These are phyloP conservation scores for Penicillium concentricum DNA, from an alignment of 2,329 filamentous ascomycete genomes.

Conservation along the genomic window DNA sequence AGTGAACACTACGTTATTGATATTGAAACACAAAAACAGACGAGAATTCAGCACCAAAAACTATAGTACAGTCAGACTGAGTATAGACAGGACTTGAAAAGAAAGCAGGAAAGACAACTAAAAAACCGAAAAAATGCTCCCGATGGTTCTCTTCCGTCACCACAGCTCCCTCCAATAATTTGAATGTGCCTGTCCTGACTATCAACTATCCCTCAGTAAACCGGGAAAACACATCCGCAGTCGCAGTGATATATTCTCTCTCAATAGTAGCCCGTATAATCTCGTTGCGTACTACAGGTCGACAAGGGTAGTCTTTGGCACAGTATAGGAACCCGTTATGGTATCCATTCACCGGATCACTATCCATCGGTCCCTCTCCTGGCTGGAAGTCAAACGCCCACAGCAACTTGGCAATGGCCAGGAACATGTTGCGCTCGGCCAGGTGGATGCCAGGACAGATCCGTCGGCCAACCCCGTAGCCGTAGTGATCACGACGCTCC, in stretches of 20 bases:
- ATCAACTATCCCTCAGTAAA: neutral
- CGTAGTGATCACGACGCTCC: neutral
- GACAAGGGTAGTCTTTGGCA: neutral
- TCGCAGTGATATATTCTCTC: neutral
- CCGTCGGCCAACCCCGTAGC: neutral
- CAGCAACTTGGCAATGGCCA: neutral
- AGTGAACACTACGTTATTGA: too few species aligned
- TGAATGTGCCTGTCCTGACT: neutral
- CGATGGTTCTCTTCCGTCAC: neutral
- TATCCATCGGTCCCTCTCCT: neutral
- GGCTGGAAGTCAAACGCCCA: neutral
- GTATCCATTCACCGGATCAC: neutral
- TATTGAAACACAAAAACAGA: too few species aligned
- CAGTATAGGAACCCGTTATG: neutral
- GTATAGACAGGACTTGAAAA: too few species aligned
- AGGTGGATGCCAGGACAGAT: constrained; percentile 5
- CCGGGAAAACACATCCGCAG: neutral
- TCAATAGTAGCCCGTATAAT: neutral
- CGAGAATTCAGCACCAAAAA: too few species aligned
- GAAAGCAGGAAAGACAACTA: too few species aligned
- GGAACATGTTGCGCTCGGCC: neutral
- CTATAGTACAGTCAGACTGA: too few species aligned
- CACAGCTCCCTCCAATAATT: neutral
- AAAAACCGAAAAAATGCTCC: neutral
- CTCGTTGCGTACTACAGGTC: neutral